Evolutionary conservation across 768 basidiomycete genomes (phyloP).

Genomic region (Panaeolus papilionaceus): DNA sequence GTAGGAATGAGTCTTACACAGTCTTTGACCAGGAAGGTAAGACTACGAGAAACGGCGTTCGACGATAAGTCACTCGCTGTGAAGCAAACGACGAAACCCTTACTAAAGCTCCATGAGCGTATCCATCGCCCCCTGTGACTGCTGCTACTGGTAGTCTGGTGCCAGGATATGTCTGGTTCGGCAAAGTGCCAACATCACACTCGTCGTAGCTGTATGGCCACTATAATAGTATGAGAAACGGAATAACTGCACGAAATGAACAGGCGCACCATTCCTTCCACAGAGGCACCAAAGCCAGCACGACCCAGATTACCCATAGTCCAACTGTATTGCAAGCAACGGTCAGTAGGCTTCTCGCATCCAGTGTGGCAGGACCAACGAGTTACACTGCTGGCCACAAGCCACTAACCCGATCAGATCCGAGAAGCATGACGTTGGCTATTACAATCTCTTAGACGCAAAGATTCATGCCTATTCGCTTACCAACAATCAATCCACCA

Average conservation of each 20-base stretch:
- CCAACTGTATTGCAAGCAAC: constrained; percentile 33
- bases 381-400: constrained; percentile 45
- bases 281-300: constrained; percentile 74
- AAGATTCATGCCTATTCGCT: neutral
- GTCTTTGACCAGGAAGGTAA: constrained; percentile 70
- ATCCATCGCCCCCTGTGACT: constrained; percentile 45
- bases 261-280: constrained; percentile 60
- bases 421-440: constrained; percentile 37
- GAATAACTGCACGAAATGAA: neutral
- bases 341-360: neutral
- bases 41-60: constrained; percentile 40
- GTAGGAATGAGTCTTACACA: constrained; percentile 27
- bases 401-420: constrained; percentile 32
- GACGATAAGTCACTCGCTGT: too few relatives aligned
- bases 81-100: neutral
- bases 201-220: constrained; percentile 76
- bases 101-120: constrained; percentile 43
- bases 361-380: too few relatives aligned
- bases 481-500: constrained; percentile 67
- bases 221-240: constrained; percentile 26
- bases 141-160: constrained; percentile 51
- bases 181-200: constrained; percentile 81
- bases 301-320: constrained; percentile 62
- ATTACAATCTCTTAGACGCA: constrained; percentile 1
- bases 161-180: constrained; percentile 77